Evolutionary conservation across 2,329 filamentous ascomycete genomes (phyloP).

Genomic region (Cladorrhinum sp.): DNA sequence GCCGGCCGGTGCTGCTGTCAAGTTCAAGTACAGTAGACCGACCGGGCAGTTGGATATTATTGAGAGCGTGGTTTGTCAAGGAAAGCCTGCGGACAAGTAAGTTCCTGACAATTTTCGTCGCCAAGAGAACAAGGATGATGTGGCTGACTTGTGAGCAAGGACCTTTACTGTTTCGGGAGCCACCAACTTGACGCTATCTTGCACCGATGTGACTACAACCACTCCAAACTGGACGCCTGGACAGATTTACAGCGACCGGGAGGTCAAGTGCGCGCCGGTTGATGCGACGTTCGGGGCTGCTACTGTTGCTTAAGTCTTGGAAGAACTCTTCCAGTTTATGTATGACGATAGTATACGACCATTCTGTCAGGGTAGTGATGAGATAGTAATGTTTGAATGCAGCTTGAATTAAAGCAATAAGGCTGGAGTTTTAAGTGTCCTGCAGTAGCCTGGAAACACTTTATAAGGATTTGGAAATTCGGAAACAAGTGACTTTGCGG

Average conservation of each 20-base stretch:
- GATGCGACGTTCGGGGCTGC: conserved; percentile 21
- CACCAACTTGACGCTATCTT: conserved; percentile 34
- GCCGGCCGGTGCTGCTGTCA: conserved; percentile 27
- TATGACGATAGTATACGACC: too few species aligned
- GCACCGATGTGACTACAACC: conserved; percentile 34
- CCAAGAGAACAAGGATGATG: background rate
- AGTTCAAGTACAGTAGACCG: conserved; percentile 43
- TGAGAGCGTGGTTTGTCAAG: conserved; percentile 47
- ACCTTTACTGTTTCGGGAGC: conserved; percentile 34
- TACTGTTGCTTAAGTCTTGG: background rate
- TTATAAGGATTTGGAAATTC: too few species aligned
- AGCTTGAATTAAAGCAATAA: too few species aligned
- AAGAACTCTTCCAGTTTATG: too few species aligned
- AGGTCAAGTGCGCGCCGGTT: conserved; percentile 33
- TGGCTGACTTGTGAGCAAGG: conserved; percentile 15
- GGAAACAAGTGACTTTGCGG: too few species aligned
- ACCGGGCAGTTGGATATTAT: conserved; percentile 39
- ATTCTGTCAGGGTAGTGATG: too few species aligned
- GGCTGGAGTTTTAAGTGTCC: too few species aligned
- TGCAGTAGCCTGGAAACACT: too few species aligned
- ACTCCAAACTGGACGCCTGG: conserved; percentile 41
- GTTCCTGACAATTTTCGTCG: background rate
- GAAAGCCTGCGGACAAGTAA: conserved; percentile 29
- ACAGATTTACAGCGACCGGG: conserved; percentile 37
- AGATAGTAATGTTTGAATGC: too few species aligned